phyloP scores from a whole-genome alignment of 345 rosid genomes.

The Eucalyptus lansdowneana region DNA sequence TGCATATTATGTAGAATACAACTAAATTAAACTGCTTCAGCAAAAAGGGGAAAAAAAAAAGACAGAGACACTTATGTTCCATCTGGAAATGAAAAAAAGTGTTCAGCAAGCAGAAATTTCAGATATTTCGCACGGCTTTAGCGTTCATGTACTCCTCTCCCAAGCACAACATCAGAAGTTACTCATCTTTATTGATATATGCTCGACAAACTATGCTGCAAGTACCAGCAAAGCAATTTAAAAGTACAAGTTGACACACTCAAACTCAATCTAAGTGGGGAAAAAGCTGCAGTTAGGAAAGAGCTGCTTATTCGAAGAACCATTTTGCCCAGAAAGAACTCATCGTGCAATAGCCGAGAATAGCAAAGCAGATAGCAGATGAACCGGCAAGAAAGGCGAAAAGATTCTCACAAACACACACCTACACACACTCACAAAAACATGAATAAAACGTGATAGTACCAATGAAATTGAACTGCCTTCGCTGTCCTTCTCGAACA shows the following conservation, averaged over 20 bases:
- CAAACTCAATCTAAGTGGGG: neutral
- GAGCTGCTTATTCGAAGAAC: neutral
- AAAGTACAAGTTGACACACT: neutral
- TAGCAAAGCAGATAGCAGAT: neutral
- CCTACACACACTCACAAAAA: neutral
- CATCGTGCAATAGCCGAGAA: neutral
- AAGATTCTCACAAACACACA: neutral
- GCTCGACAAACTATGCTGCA: neutral
- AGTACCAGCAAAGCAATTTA: neutral
- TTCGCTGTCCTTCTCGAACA: slow-evolving; percentile 34
- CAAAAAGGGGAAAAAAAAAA: no score
- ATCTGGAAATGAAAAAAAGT: no score
- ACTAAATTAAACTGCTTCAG: neutral
- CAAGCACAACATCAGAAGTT: neutral
- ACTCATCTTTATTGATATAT: no score
- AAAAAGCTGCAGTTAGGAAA: no score
- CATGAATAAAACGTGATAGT: no score
- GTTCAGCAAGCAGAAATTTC: no score
- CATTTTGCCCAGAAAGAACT: neutral
- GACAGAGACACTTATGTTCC: no score
- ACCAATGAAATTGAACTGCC: no score
- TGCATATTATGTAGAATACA: neutral
- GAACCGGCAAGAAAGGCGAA: neutral
- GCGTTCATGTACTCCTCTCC: neutral
- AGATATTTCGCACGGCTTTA: no score